Conservation (phyloP, 495 filamentous ascomycete species). For the Ramalina intermedia region DNA sequence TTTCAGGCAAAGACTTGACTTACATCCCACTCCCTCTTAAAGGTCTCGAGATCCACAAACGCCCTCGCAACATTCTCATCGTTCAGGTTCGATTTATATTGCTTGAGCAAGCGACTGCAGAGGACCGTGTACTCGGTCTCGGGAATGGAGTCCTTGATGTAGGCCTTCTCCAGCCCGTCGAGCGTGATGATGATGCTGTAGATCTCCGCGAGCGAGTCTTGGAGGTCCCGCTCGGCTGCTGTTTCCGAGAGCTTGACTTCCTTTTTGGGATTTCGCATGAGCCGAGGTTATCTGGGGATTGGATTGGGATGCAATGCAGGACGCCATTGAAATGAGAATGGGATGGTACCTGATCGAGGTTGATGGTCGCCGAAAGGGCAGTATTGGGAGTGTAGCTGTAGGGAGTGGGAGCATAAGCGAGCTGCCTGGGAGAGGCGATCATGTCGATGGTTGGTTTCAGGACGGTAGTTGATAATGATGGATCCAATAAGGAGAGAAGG, state of each 20-base stretch:
- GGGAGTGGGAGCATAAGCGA: conserved; percentile 75
- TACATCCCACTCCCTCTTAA: conserved; percentile 87
- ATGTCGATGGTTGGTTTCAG: conserved; percentile 2
- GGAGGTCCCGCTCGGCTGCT: conserved; percentile 75
- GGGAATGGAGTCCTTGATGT: conserved; percentile 85
- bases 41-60: conserved; percentile 83
- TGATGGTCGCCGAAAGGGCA: conserved; percentile 70
- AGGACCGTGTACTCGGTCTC: conserved; percentile 91
- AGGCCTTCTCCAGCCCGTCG: conserved; percentile 91
- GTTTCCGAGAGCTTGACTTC: conserved; percentile 86
- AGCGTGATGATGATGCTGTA: conserved; percentile 95
- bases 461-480: too few species aligned
- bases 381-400: conserved; percentile 80
- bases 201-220: conserved; percentile 91
- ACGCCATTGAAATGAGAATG: too few species aligned
- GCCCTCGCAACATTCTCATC: conserved; percentile 71
- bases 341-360: conserved; percentile 64
- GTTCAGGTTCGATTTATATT: conserved; percentile 86
- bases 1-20: conserved; percentile 15
- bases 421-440: conserved; percentile 14
- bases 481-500: too few species aligned
- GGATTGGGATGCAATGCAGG: not conserved
- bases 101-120: conserved; percentile 81
- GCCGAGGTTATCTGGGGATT: conserved; percentile 11
- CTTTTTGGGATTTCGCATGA: conserved; percentile 26